Evolutionary conservation across 306 rosid species (phyloP), one percentile per base, ranked within the genome.

Genomic region (Vachellia collinsii): DNA sequence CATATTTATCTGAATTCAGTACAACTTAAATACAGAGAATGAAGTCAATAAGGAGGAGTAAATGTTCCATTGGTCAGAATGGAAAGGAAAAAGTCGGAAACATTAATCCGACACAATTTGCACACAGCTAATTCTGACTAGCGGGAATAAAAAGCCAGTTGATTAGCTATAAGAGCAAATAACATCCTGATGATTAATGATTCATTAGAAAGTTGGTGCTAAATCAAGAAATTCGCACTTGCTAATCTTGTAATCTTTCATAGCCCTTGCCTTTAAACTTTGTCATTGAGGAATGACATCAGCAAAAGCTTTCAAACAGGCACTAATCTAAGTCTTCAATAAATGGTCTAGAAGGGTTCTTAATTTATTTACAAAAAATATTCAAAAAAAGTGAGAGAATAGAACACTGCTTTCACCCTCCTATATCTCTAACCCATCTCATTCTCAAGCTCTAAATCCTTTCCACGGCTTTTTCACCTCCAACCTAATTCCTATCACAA

Each of bases 371-470:
- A 0, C 0, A 25, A 11, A 62, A 23, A 25, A 22, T 58, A 29
- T 29, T 29, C 34, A 29, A 29, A 43, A 43, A 43, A 43, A 41
- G 44, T 41, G 47, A 3, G 65, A 59, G 41, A 61, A 39, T 12
- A 62, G 41, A 62, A 29, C 39, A 11, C 34, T 4, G 17, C 34
- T 62, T 62, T 62, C 67, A 62, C 11, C 7, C 42, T 34, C 34
- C 25, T 29, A 63, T 29, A 63, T 29, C 42, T 29, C 42, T 14
- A 12, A 13, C 20, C 1, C 13, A 17, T 25, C 69, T 19, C 41
- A 29, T 63, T 63, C 42, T 5, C 69, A 63, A 63, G 69, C 69
- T 63, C 41, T 29, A 63, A 64, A n/a, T 64, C 70, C 22, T 64
- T 37, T 14, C 9, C 14, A 19, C 17, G 22, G 25, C 14, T 39